Evolutionary conservation across 2,329 filamentous ascomycete species (phyloP), one percentile per base, ranked within the genome.

Genomic region (Metarhizium rileyi): DNA sequence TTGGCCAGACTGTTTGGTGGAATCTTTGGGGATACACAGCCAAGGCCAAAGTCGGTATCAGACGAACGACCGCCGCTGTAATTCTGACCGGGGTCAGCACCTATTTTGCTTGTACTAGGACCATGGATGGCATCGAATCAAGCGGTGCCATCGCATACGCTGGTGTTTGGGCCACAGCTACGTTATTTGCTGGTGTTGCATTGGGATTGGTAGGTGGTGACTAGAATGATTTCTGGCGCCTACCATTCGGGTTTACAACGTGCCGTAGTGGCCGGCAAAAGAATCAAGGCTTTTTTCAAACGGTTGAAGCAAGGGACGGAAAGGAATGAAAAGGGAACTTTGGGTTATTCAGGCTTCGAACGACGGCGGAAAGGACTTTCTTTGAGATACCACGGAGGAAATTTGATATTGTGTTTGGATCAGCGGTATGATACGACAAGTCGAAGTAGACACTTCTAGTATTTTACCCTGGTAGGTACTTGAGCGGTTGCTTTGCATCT

Each of bases 121-220:
- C 81, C 0, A 70, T 96, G 20, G 73, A 80, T 42, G 86, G 87
- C 4, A 80, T 88, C 10, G 85, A 90, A 59, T 54, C 78, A 4
- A 58, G 71, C 1, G 91, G 90, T 10, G 87, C 90, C 1, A 69
- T 74, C 3, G 79, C 77, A 0, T 97, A 90, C 74, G 82, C 86
- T 2, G 71, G 72, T 22, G 72, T 91, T 33, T 96, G 89, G 89
- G 79, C 78, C n/a, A 59, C 75, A 22, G 86, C 84, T 6, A 77
- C 80, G 3, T 63, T 76, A 12, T 61, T 83, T 48, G 77, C 80
- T 3, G 85, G 84, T 14, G 30, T 73, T n/a, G 73, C 67, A 1
- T 62, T 84, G 35, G 75, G 72, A 26, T 65, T 73, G 49, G 74
- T 81, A 40, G 66, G 73, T 56, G 63, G 78, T 63, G 67, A 68